Base-by-base conservation (phyloP, 257 asterid species). In the Lantana camara region DNA sequence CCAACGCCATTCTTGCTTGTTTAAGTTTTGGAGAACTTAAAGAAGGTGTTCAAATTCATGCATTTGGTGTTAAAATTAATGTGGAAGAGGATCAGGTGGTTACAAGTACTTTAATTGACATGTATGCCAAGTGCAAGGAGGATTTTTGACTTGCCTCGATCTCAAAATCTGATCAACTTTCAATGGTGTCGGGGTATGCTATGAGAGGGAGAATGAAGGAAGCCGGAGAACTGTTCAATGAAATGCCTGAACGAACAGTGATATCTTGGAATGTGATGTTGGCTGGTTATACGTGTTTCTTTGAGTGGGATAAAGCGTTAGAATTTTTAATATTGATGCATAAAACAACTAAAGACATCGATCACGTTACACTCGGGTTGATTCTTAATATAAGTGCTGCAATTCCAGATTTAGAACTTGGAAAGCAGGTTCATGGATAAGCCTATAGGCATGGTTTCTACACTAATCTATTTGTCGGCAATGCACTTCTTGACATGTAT, bases 201-300 rank as follows among this genome's bases (percentile, higher is more conserved):
- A 70, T 38, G 80, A 77, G 64, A 14, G 91, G 95, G 51, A 79
- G 74, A 72, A 57, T 70, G 51, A 53, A 45, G 23, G 79, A 82
- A 64, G 95, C 92, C 4, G 63, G 96, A 61, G 75, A 70, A 37
- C 55, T 90, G 65, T 90, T 90, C 19, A 77, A 90, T 77, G 74
- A 73, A 60, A 87, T 87, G 94, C 86, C 89, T 7, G 86, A 81
- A 22, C 73, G 88, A 45, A 83, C 76, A 2, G 79, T 78, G 16
- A 70, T 83, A 56, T 76, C 97, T 23, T 87, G 97, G 97, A 90
- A 90, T 46, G 90, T 84, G 42, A 87, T 90, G 95, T 66, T 90
- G 67, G 81, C 92, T 1, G 89, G 95, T 46, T 90, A 90, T 68
- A 73, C 79, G 5, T 78, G 67, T 45, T 62, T 9, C 54, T 73